Base-by-base conservation (phyloP, 805 yeast species). In the Starmerella tilneyi region DNA sequence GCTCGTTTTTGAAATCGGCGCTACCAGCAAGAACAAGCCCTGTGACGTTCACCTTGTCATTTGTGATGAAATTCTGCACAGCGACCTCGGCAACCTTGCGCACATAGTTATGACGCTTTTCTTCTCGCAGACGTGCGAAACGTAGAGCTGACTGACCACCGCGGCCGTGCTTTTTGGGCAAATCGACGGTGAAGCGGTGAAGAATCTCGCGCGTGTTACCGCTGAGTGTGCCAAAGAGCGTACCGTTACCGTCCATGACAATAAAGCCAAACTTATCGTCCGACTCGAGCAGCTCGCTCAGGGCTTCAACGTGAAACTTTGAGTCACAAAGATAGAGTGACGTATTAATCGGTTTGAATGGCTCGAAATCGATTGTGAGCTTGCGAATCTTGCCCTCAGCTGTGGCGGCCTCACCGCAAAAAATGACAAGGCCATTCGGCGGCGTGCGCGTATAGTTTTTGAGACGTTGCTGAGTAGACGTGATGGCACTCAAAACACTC, bases 131-230 rank as follows among this genome's bases (percentile, higher is more conserved):
- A 75, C 99, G 88, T 21, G 96, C 81, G 73, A 92, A 92, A 84
- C 99, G 97, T 57, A 92, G 64, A 36, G 99, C 98, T 52, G 99
- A 92, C 72, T 92, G 98, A 81, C 98, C 98, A 83, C 98, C 98
- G 76, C 98, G 83, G 61, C 98, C 98, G 74, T 92, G 98, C 84
- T 92, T 92, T 73, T 92, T 92, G 59, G 99, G 99, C 59, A 92
- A 73, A 67, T 92, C 99, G 46, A 92, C 99, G 2, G 86, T 82
- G 69, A 92, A 92, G 68, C 92, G 92, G 68, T 89, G 95, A 61
- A 92, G 72, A 36, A 92, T 84, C 52, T 92, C 96, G 72, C 98
- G 81, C 38, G 95, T 88, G 70, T 92, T 92, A 65, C 99, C 99
- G 36, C 94, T 79, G 45, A 92, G 78, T 16, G 94, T 75, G 68